Base-by-base conservation (phyloP, 139 green algal genomes). In the Pleodorina starrii region DNA sequence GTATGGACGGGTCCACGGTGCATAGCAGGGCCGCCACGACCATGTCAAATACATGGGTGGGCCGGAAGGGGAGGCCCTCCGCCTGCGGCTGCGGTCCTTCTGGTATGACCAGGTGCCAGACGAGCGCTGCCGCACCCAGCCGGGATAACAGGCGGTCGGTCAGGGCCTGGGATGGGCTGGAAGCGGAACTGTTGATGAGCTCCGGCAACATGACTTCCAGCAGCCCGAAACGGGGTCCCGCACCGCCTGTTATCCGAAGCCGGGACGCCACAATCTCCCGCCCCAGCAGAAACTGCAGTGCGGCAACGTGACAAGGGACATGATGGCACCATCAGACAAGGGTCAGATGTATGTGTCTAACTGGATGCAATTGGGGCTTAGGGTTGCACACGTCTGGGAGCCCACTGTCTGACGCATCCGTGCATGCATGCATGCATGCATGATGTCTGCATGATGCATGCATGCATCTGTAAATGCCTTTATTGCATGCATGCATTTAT, bases 281-380 rank as follows among this genome's bases (percentile, higher is more conserved):
- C 19, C 74, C 74, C 12, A 82, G 43, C 74, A 82, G 43, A 44
- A 82, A 82, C 74, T 82, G 74, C 74, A 82, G 25, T 12, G n/a
- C n/a, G n/a, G n/a, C n/a, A n/a, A n/a, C n/a, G n/a, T n/a, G n/a
- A n/a, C n/a, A n/a, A n/a, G n/a, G n/a, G n/a, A n/a, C n/a, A n/a
- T n/a, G n/a, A n/a, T n/a, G n/a, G n/a, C n/a, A n/a, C n/a, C n/a
- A n/a, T n/a, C n/a, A n/a, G n/a, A n/a, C n/a, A n/a, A n/a, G n/a
- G n/a, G n/a, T n/a, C n/a, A n/a, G n/a, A n/a, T n/a, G n/a, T n/a
- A n/a, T n/a, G n/a, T n/a, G n/a, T n/a, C n/a, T n/a, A n/a, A n/a
- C n/a, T n/a, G n/a, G n/a, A n/a, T n/a, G n/a, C n/a, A n/a, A n/a
- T n/a, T n/a, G n/a, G n/a, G n/a, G n/a, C n/a, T n/a, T n/a, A n/a